Evolutionary conservation across 2,329 filamentous ascomycete species (phyloP), one percentile per base, ranked within the genome.

Genomic region (Metarhizium robertsii): DNA sequence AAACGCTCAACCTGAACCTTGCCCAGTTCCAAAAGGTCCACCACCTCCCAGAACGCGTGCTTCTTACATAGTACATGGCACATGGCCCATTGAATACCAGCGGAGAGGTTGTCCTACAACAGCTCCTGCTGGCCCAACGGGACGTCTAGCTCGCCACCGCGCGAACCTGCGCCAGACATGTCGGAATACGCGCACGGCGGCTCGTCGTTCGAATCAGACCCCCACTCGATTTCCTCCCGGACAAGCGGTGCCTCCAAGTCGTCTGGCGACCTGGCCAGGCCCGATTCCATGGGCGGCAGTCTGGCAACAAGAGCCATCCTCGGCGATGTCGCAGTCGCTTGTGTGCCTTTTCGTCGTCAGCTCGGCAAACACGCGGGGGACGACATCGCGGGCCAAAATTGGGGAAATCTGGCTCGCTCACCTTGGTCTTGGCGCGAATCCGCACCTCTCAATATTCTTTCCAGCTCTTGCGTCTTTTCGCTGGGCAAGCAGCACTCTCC

Each of bases 61-160:
- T 50, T 55, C 7, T 58, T 50, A 40, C 55, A 54, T 5, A 68
- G 54, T 4, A 64, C 34, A 36, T 61, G 60, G 40, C 67, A 50
- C 3, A 68, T 62, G 14, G 61, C 45, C 66, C 66, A 68, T 43
- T 59, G 62, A 16, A 61, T 55, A 0, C 66, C 65, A 48, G 61
- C 58, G 6, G 55, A 52, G 14, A 68, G 58, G 49, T 60, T 58
- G 4, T 65, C 60, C 66, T 63, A 68, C 20, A 49, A 57, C 29
- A 4, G 5, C 36, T 38, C 36, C 13, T 16, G 25, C 20, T 8
- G 50, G 42, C 4, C 14, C 45, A 11, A 29, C 13, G 10, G 45
- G 45, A 20, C n/a, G 43, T 20, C 36, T 42, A n/a, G 7, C 20
- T n/a, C 32, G 6, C 5, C 13, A 48, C 16, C 13, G 40, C 2